Evolutionary conservation across 208 protist genomes (phyloP), one percentile per base, ranked within the genome.

Genomic region (Strigomonas galati): DNA sequence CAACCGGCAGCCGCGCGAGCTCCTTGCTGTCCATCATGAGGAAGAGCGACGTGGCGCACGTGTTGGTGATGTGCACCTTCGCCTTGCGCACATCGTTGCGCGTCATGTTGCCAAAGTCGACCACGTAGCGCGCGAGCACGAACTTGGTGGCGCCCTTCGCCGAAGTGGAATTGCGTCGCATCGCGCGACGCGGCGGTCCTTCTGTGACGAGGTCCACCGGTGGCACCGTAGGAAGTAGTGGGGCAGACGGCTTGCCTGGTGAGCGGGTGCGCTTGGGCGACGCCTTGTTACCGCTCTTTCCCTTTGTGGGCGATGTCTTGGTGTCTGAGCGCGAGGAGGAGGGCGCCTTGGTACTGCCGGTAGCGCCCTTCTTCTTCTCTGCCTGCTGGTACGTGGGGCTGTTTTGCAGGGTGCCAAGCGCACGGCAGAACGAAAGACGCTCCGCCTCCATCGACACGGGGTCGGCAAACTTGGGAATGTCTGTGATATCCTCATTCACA

Each of bases 41-140:
- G 28, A 78, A 81, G 6, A 98, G 68, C 28, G 69, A 46, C 62
- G 80, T 67, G 9, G 76, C 58, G 30, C 81, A 92, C 49, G 89
- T 90, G 82, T 99, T 99, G 30, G 80, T 64, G 12, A 98, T n/a
- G 9, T 57, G 56, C 52, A 99, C 71, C 54, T 69, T 82, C 37
- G 78, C 76, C 28, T 82, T 95, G 27, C 86, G 87, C 31, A 80
- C 65, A 17, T 95, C 84, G 44, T 87, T 87, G 26, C 89, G 89
- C 6, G 97, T 92, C 61, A 98, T 92, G 78, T 96, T 76, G 31
- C 97, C 97, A 85, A 99, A 98, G 71, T 99, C 92, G 54, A 97
- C 74, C 26, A 93, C 48, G 74, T 98, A 98, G 15, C 71, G 75
- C 0, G 87, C 68, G 12, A 98, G 76, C n/a, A 97, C 74, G 63